These are phyloP conservation scores for Eimeria necatrix DNA, from an alignment of 169 alveolate species.

Conservation along the genomic window DNA sequence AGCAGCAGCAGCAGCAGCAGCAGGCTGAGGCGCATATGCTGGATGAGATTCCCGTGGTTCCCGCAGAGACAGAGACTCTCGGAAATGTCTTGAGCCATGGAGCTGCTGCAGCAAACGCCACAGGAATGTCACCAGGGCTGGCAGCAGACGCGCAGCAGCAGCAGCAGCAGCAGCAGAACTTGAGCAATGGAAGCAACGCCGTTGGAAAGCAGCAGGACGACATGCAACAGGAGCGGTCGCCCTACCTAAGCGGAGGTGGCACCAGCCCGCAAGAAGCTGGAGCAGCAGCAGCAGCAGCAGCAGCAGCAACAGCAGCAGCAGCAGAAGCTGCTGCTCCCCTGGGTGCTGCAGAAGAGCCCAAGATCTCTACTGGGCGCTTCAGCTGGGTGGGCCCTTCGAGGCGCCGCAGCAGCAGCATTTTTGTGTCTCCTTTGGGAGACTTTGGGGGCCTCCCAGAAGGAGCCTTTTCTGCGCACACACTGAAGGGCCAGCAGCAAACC, in stretches of 20 bases:
- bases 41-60: no score
- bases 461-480: not conserved
- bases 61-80: no score
- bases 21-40: not conserved
- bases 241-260: not conserved
- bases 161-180: slow-evolving; percentile 46
- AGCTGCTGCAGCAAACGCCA: not conserved
- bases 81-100: not conserved
- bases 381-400: not conserved
- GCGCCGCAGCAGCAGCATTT: slow-evolving; percentile 58
- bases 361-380: not conserved
- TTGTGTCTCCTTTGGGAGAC: slow-evolving; percentile 25
- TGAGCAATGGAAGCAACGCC: not conserved
- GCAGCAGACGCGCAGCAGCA: not conserved
- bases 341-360: not conserved
- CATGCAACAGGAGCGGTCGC: not conserved
- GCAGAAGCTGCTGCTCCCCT: not conserved
- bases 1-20: slow-evolving; percentile 39
- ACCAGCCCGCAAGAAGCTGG: not conserved
- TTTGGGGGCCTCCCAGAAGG: not conserved
- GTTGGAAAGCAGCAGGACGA: not conserved
- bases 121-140: not conserved
- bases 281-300: slow-evolving; percentile 45
- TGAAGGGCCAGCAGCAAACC: not conserved
- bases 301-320: slow-evolving; percentile 42